Percentiles rank a stretch among this genome's conserved stretches.
phyloP scores from a whole-genome alignment of 805 yeast genomes.

The Ogataea haglerorum region DNA sequence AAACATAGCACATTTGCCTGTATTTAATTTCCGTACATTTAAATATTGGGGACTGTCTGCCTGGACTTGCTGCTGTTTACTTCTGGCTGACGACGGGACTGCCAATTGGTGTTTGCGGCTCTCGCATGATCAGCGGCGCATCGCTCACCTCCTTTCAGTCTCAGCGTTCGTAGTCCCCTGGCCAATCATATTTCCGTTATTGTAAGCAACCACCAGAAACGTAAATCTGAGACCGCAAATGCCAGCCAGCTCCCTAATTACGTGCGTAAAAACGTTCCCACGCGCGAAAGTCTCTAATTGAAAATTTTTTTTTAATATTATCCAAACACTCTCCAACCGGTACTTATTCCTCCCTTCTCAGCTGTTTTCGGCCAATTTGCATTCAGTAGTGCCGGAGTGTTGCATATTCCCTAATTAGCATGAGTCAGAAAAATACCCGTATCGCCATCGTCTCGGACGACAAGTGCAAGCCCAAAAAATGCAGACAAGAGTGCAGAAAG shows the following conservation, averaged over 20 bases:
- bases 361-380: not conserved
- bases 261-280: constrained; percentile 1
- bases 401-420: constrained; percentile 7
- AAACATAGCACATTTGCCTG: no score
- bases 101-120: no score
- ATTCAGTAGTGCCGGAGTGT: not conserved
- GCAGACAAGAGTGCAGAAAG: constrained; percentile 97
- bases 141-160: no score
- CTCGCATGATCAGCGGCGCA: no score
- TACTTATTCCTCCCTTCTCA: not conserved
- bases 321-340: constrained; percentile 2
- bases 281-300: constrained; percentile 6
- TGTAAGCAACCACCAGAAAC: constrained; percentile 7
- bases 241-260: not conserved
- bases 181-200: constrained; percentile 8
- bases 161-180: no score
- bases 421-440: constrained; percentile 55
- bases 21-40: no score
- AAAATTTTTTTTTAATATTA: constrained; percentile 7
- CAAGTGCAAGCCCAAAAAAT: constrained; percentile 96
- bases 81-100: not conserved
- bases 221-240: constrained; percentile 3
- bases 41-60: not conserved
- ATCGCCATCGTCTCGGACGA: constrained; percentile 94
- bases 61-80: not conserved